Evolutionary conservation across 148 eudicot genomes (phyloP).

Genomic region (Selenicereus undatus): DNA sequence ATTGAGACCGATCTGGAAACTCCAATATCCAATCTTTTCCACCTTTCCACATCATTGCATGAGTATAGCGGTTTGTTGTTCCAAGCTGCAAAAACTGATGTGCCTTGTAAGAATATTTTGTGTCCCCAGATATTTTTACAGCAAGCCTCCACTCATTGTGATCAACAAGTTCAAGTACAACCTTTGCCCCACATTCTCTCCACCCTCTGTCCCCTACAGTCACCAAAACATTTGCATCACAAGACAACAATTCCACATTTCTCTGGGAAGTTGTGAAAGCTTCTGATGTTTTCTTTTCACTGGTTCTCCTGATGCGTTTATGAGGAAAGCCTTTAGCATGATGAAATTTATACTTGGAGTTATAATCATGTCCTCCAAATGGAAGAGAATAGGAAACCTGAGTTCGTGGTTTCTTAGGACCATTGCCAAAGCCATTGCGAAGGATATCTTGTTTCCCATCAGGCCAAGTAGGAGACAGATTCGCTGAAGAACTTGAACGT

Average conservation of each 20-base stretch:
- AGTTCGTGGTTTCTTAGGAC: slow-evolving; percentile 88
- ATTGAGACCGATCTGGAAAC: slow-evolving; percentile 82
- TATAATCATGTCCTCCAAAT: slow-evolving; percentile 44
- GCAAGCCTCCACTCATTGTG: slow-evolving; percentile 83
- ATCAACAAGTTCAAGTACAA: slow-evolving; percentile 61
- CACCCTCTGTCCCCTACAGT: slow-evolving; percentile 70
- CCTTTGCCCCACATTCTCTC: slow-evolving; percentile 83
- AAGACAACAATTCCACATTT: slow-evolving; percentile 51
- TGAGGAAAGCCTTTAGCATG: slow-evolving; percentile 51
- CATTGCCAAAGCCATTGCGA: slow-evolving; percentile 50
- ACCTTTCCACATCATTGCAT: slow-evolving; percentile 99
- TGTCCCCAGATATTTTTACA: slow-evolving; percentile 57
- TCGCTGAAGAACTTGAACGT: slow-evolving; percentile 35
- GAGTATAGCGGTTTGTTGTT: slow-evolving; percentile 80
- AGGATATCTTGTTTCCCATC: slow-evolving; percentile 44
- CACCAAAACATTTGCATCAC: slow-evolving; percentile 72
- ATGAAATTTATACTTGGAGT: slow-evolving; percentile 37
- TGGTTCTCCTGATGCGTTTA: slow-evolving; percentile 68
- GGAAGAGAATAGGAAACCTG: slow-evolving; percentile 82
- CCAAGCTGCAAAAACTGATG: slow-evolving; percentile 76
- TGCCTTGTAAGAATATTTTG: slow-evolving; percentile 69
- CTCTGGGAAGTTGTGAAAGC: slow-evolving; percentile 39
- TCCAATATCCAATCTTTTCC: slow-evolving; percentile 90
- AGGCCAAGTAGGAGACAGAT: slow-evolving; percentile 35
- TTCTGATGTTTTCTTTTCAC: slow-evolving; percentile 57